phyloP scores from a whole-genome alignment of 306 rosid genomes.

The Lathyrus aphaca region DNA sequence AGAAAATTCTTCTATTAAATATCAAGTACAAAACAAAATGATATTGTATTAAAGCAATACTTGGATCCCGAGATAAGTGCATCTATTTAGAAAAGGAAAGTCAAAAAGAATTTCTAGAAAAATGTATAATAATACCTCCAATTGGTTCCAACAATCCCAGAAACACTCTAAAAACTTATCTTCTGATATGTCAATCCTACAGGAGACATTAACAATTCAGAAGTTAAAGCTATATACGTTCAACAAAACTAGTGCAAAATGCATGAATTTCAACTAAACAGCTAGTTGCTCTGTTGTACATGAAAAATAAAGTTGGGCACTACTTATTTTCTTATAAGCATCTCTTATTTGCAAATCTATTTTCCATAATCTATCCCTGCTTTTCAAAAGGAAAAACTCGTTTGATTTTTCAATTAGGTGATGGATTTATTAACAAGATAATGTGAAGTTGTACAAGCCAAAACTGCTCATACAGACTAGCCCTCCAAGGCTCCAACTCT shows the following conservation, averaged over 20 bases:
- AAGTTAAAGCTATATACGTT: slow-evolving; percentile 12
- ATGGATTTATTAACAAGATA: too few relatives aligned
- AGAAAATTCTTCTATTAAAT: slow-evolving; percentile 17
- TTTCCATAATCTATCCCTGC: too few relatives aligned
- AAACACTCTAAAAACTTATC: slow-evolving; percentile 62
- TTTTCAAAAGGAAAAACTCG: too few relatives aligned
- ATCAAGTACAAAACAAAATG: slow-evolving; percentile 13
- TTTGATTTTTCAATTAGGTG: too few relatives aligned
- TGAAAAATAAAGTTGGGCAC: slow-evolving; percentile 24
- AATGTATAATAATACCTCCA: slow-evolving; percentile 55
- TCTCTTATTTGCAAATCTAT: slow-evolving; percentile 7
- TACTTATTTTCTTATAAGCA: background rate
- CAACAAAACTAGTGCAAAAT: slow-evolving; percentile 29
- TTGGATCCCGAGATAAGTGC: slow-evolving; percentile 24
- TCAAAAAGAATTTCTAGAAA: slow-evolving; percentile 27
- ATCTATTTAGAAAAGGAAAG: slow-evolving; percentile 26
- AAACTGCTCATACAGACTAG: too few relatives aligned
- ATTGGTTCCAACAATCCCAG: slow-evolving; percentile 71
- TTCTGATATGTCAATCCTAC: slow-evolving; percentile 69
- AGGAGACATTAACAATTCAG: slow-evolving; percentile 33
- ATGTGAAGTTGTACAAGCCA: too few relatives aligned
- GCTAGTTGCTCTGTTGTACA: background rate
- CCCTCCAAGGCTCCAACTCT: too few relatives aligned
- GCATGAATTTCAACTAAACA: slow-evolving; percentile 9
- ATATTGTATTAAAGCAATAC: slow-evolving; percentile 10